Evolutionary conservation across 2,329 filamentous ascomycete species (phyloP).

Genomic region (Atkinsonella texensis): DNA sequence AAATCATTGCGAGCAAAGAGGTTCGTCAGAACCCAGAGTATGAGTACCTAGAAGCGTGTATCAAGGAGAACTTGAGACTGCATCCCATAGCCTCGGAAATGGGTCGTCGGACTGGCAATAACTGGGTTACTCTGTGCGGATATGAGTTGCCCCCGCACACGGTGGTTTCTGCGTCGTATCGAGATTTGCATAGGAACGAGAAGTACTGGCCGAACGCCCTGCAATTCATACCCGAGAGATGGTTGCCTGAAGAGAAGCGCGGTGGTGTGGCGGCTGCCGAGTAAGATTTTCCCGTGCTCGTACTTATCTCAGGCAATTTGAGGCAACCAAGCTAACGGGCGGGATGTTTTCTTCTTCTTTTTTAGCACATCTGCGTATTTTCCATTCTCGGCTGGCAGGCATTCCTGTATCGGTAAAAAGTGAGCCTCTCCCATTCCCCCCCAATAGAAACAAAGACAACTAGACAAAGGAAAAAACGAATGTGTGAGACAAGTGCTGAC

Average conservation of each 20-base stretch:
- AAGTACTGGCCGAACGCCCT: neutral
- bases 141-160: neutral
- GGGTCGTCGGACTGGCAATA: neutral
- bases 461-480: no score
- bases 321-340: neutral
- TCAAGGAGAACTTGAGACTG: neutral
- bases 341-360: neutral
- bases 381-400: neutral
- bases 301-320: neutral
- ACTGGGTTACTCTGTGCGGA: neutral
- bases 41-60: neutral
- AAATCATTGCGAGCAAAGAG: neutral
- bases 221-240: neutral
- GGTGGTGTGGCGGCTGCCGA: neutral
- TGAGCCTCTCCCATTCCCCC: neutral
- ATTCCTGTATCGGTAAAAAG: neutral
- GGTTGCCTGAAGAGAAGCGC: neutral
- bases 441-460: no score
- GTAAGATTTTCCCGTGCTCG: neutral
- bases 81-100: neutral
- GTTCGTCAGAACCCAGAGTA: neutral
- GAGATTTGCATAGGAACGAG: neutral
- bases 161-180: neutral
- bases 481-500: neutral
- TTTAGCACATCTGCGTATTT: neutral